phyloP scores from a whole-genome alignment of 2,329 filamentous ascomycete species.

The Torrubiella hemipterigena region DNA sequence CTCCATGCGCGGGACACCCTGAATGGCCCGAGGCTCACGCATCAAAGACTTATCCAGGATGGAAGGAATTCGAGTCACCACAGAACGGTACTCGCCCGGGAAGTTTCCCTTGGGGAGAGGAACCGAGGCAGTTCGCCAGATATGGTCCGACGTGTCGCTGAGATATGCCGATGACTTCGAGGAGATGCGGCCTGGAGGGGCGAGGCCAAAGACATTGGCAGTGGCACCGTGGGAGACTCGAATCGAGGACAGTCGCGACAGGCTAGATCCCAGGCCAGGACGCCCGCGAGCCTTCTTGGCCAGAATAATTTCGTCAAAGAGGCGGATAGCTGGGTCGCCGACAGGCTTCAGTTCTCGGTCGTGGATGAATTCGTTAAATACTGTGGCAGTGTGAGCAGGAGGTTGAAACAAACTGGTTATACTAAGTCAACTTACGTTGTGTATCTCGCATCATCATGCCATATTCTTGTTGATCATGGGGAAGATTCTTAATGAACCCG shows the following conservation, averaged over 20 bases:
- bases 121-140: constrained; percentile 60
- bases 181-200: constrained; percentile 20
- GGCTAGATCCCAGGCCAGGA: constrained; percentile 51
- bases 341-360: constrained; percentile 58
- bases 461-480: constrained; percentile 55
- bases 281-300: constrained; percentile 62
- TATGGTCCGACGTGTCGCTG: constrained; percentile 62
- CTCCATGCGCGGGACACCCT: constrained; percentile 63
- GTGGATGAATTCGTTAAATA: constrained; percentile 75
- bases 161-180: constrained; percentile 47
- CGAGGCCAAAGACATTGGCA: constrained; percentile 23
- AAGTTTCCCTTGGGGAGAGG: constrained; percentile 50
- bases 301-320: constrained; percentile 77
- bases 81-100: constrained; percentile 47
- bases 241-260: constrained; percentile 49
- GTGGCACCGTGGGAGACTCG: constrained; percentile 42
- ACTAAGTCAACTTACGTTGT: constrained; percentile 37
- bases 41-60: constrained; percentile 78
- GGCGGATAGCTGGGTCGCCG: constrained; percentile 53
- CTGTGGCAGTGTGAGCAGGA: constrained; percentile 9
- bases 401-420: background rate
- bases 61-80: constrained; percentile 58
- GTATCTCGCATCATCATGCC: constrained; percentile 52
- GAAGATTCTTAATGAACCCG: constrained; percentile 51
- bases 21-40: constrained; percentile 83